Percentiles rank a stretch among this genome's conserved stretches.
These are phyloP conservation scores for Lizonia empirigonia DNA, from an alignment of 2,329 filamentous ascomycete genomes.

Conservation along the genomic window DNA sequence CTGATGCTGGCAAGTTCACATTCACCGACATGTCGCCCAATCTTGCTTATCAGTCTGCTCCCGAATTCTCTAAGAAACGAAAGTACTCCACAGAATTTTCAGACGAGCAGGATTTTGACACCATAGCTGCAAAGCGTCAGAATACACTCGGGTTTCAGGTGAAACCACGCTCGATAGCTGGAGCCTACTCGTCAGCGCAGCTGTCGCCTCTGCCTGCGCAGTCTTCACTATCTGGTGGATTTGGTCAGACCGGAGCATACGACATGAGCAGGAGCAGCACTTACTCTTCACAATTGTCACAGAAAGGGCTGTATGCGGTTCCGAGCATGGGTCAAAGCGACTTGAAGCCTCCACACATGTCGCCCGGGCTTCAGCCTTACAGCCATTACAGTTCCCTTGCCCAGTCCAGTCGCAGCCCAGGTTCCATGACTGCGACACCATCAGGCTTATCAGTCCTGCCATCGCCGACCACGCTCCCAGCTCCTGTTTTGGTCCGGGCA, in stretches of 20 bases:
- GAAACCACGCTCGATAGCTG: constrained; percentile 40
- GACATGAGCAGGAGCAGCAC: constrained; percentile 43
- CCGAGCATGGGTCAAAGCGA: constrained; percentile 34
- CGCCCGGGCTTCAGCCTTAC: constrained; percentile 46
- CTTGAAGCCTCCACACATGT: constrained; percentile 44
- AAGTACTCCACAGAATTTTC: constrained; percentile 41
- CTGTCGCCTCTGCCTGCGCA: constrained; percentile 48
- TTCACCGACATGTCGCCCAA: constrained; percentile 58
- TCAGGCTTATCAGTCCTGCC: constrained; percentile 44
- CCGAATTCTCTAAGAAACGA: constrained; percentile 39
- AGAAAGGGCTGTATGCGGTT: constrained; percentile 44
- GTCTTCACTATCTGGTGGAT: constrained; percentile 42
- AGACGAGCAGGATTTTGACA: constrained; percentile 37
- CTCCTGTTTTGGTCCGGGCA: constrained; percentile 69
- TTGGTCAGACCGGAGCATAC: constrained; percentile 48
- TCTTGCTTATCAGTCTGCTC: constrained; percentile 38
- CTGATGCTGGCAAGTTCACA: constrained; percentile 66
- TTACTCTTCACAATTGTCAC: constrained; percentile 42
- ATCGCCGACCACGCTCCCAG: constrained; percentile 54
- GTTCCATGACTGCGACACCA: constrained; percentile 44
- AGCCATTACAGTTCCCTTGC: constrained; percentile 53
- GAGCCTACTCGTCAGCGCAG: constrained; percentile 42
- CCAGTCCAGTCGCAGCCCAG: constrained; percentile 52
- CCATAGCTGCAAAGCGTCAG: constrained; percentile 44
- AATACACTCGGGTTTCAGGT: constrained; percentile 46